Conservation (phyloP, 345 rosid genomes). For the Linum usitatissimum region DNA sequence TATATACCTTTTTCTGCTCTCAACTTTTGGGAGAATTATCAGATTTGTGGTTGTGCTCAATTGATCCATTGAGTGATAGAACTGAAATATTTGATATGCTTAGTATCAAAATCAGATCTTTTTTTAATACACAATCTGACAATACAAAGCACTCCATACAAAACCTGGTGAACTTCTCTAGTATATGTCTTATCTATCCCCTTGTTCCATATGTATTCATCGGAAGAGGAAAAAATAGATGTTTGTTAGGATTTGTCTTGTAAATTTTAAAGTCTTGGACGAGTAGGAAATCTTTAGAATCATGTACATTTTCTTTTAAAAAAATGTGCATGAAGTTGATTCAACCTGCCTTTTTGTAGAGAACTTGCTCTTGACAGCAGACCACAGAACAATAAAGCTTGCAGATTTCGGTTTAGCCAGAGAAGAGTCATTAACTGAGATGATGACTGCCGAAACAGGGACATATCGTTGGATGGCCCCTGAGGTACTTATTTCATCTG, state of each 20-base stretch:
- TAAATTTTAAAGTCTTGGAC: too few relatives aligned
- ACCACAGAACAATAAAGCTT: constrained; percentile 77
- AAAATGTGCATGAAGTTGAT: constrained; percentile 7
- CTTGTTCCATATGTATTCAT: too few relatives aligned
- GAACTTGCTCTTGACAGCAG: constrained; percentile 81
- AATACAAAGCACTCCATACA: too few relatives aligned
- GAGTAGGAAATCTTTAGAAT: too few relatives aligned
- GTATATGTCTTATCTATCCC: too few relatives aligned
- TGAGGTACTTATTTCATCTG: constrained; percentile 35
- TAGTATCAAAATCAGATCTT: too few relatives aligned
- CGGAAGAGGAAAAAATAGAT: too few relatives aligned
- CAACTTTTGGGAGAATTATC: neutral
- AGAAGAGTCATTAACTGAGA: constrained; percentile 94
- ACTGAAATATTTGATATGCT: neutral
- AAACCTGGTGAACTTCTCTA: too few relatives aligned
- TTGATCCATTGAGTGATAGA: neutral
- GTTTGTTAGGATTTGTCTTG: too few relatives aligned
- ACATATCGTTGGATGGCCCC: constrained; percentile 99
- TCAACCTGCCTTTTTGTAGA: constrained; percentile 36
- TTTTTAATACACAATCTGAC: too few relatives aligned
- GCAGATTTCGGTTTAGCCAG: constrained; percentile 98
- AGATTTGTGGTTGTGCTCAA: neutral
- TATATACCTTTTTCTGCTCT: neutral
- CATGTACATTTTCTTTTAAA: neutral
- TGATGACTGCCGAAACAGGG: constrained; percentile 99